A percentile compares a stretch with the other conserved stretches of the same genome.
phyloP scores from a whole-genome alignment of 2,329 filamentous ascomycete species.

The Ambrosiella cleistominuta region DNA sequence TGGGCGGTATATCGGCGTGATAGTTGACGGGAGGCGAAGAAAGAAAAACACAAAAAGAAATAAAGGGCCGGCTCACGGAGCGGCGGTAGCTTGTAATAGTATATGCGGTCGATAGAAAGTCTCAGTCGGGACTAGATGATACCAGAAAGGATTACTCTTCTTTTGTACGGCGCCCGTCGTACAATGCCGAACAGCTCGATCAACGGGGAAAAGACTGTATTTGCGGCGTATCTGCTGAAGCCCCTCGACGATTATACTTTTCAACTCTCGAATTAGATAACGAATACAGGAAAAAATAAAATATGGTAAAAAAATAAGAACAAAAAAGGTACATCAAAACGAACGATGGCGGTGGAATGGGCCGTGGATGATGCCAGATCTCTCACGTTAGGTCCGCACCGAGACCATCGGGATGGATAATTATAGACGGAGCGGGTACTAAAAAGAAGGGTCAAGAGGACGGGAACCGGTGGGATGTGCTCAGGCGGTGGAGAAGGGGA shows the following conservation, averaged over 20 bases:
- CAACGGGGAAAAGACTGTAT: too few relatives aligned
- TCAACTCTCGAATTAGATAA: too few relatives aligned
- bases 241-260: too few relatives aligned
- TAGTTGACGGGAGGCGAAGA: neutral
- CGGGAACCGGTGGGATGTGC: neutral
- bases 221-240: too few relatives aligned
- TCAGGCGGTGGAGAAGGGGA: neutral
- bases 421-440: neutral
- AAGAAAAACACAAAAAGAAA: neutral
- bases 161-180: too few relatives aligned
- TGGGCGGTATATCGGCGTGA: neutral
- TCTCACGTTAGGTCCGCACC: conserved; percentile 10
- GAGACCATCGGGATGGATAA: neutral
- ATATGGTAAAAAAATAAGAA: conserved; percentile 5
- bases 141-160: neutral
- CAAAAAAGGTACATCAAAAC: neutral
- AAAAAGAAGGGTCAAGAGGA: neutral
- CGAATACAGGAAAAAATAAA: conserved; percentile 2
- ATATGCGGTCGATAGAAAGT: neutral
- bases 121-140: neutral
- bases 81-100: neutral
- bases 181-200: too few relatives aligned
- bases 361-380: conserved; percentile 11
- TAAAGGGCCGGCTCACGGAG: conserved; percentile 2
- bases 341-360: neutral